Base-by-base conservation (phyloP, 352 stramenopile genomes). In the Sclerospora graminicola region DNA sequence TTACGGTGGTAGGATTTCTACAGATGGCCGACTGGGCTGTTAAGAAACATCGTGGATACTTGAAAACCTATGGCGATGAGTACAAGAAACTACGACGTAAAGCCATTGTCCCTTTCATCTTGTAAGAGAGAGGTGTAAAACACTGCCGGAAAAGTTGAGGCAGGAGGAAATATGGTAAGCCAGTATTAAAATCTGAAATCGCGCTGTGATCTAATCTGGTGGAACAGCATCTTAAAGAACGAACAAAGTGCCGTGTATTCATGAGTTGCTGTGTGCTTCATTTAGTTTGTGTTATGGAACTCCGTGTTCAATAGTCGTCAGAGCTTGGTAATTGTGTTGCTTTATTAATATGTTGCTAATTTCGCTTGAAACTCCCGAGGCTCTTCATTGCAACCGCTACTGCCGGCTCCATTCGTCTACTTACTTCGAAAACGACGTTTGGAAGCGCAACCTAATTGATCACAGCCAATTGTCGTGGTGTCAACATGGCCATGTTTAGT, bases 11-110 rank as follows among this genome's bases (percentile, higher is more conserved):
- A 8, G 84, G 84, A 24, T 91, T 92, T 41, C 31, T 87, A 31
- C 84, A 94, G 57, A 95, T 95, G 84, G 48, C 73, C n/a, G 75
- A 92, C 43, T 95, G 84, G 84, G 84, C 84, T 2, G 43, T 91
- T 21, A 85, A 92, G 62, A 94, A 94, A 63, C 84, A 95, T 59
- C 65, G 57, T 41, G 77, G 74, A 35, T 95, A 95, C 59, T 48
- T 89, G 58, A 92, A 90, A 69, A 80, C 41, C 15, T 90, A 90
- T 55, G 81, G 78, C 29, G 72, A 88, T 52, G 63, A 64, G n/a
- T 94, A 93, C 60, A 92, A 89, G 60, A 91, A 90, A 51, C 62
- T 94, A 32, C 65, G 78, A 21, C 69, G 83, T 48, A 89, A 88
- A 57, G 60, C 81, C 38, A 90, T 94, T 48, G 58, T 94, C 35